Conservation (phyloP, 2,329 filamentous ascomycete species). For the Penicillium sp. region DNA sequence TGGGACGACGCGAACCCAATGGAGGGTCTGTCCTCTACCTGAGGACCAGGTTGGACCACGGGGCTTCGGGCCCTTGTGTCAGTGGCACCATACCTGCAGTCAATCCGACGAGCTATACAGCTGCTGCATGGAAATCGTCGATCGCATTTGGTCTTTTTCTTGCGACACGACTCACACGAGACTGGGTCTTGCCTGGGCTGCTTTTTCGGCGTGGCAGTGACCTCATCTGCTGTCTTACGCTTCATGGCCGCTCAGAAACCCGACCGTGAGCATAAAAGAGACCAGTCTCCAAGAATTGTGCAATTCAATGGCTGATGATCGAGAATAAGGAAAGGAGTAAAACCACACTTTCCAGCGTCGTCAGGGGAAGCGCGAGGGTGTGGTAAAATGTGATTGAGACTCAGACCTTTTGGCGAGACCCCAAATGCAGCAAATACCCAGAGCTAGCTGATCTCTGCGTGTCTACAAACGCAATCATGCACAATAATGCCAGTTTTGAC, state of each 20-base stretch:
- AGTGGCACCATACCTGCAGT: constrained; percentile 28
- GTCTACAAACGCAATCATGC: background rate
- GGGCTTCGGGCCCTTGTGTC: background rate
- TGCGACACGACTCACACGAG: constrained; percentile 42
- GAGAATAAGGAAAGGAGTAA: too few species aligned
- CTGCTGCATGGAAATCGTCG: constrained; percentile 54
- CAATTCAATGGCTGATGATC: too few species aligned
- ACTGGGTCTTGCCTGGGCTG: constrained; percentile 40
- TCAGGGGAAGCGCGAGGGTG: too few species aligned
- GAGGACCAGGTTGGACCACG: background rate
- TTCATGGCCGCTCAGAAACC: constrained; percentile 21
- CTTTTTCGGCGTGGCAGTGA: constrained; percentile 11
- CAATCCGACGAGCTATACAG: constrained; percentile 39
- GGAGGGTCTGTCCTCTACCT: background rate
- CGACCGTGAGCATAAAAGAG: too few species aligned
- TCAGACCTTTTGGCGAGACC: too few species aligned
- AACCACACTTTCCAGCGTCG: too few species aligned
- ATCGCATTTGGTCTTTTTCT: constrained; percentile 57
- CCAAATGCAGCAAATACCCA: background rate
- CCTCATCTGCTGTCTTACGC: constrained; percentile 14
- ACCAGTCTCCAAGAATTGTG: too few species aligned
- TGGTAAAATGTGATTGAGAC: too few species aligned
- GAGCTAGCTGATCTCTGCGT: background rate
- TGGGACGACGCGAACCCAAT: background rate
- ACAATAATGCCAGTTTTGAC: background rate